These are phyloP conservation scores for Hymenoscyphus occultus DNA, from an alignment of 2,329 filamentous ascomycete genomes.

Conservation along the genomic window DNA sequence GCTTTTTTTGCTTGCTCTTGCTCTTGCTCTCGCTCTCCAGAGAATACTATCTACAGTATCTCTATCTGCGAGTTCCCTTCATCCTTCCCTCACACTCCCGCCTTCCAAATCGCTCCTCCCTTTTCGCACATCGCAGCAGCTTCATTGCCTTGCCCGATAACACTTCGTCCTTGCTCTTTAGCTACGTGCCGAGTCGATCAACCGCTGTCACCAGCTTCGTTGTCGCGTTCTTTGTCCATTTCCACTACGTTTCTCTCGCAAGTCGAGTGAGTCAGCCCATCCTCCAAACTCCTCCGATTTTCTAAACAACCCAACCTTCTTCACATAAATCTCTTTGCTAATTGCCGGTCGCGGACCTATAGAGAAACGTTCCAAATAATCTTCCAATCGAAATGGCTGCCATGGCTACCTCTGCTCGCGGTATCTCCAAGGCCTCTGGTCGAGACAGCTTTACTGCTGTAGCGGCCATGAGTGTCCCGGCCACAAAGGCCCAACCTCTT, in stretches of 20 bases:
- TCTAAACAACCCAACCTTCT: constrained; percentile 20
- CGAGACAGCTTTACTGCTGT: constrained; percentile 73
- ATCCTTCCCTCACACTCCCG: constrained; percentile 9
- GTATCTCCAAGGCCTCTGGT: constrained; percentile 58
- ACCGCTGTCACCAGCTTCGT: constrained; percentile 26
- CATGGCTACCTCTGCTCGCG: constrained; percentile 61
- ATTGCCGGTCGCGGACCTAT: constrained; percentile 30
- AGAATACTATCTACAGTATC: constrained; percentile 25
- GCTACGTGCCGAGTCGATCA: constrained; percentile 24
- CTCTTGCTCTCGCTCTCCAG: constrained; percentile 16
- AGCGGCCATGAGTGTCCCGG: constrained; percentile 62
- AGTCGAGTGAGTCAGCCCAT: constrained; percentile 36
- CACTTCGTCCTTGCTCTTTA: constrained; percentile 19
- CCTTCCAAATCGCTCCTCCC: constrained; percentile 20
- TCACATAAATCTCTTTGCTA: constrained; percentile 18
- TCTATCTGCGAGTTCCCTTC: constrained; percentile 9
- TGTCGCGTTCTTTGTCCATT: constrained; percentile 27
- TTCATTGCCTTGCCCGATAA: constrained; percentile 30
- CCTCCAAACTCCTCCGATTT: constrained; percentile 4
- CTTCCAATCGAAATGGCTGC: constrained; percentile 53
- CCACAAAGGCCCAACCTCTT: constrained; percentile 57
- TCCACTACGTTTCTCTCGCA: constrained; percentile 35
- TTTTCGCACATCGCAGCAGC: constrained; percentile 25
- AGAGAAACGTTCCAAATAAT: constrained; percentile 35
- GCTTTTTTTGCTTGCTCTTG: constrained; percentile 18